phyloP scores from a whole-genome alignment of 176 grass and related monocot genomes.

The Aegilops tauschii region DNA sequence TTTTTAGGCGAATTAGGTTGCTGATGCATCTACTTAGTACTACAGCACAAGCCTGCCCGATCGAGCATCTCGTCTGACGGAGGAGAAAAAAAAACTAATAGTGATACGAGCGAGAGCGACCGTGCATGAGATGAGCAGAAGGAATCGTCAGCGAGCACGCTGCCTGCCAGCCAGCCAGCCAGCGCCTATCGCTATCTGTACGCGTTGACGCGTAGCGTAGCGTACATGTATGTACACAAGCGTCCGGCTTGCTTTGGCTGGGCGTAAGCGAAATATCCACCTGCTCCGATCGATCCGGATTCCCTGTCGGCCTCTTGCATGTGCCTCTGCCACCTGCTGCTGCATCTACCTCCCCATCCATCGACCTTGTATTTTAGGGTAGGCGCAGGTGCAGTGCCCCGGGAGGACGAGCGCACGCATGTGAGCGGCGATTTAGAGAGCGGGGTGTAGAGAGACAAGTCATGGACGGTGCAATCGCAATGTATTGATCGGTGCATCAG shows the following conservation, averaged over 20 bases:
- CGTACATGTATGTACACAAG: not conserved
- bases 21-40: too few relatives aligned
- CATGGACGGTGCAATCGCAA: too few relatives aligned
- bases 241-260: not conserved
- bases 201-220: not conserved
- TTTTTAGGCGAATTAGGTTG: too few relatives aligned
- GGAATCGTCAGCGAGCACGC: not conserved
- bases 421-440: not conserved
- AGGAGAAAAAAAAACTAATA: too few relatives aligned
- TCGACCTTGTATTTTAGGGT: not conserved
- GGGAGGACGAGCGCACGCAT: not conserved
- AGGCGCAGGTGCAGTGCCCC: not conserved
- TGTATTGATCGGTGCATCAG: too few relatives aligned
- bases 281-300: slow-evolving; percentile 5
- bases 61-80: not conserved
- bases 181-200: not conserved
- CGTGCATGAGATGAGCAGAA: too few relatives aligned
- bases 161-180: not conserved
- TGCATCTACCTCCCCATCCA: not conserved
- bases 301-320: slow-evolving; percentile 39
- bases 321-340: not conserved
- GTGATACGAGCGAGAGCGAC: not conserved
- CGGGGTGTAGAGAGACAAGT: too few relatives aligned
- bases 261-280: slow-evolving; percentile 8
- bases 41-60: too few relatives aligned